Base-by-base conservation (phyloP, 345 rosid species). In the Populus deltoides region DNA sequence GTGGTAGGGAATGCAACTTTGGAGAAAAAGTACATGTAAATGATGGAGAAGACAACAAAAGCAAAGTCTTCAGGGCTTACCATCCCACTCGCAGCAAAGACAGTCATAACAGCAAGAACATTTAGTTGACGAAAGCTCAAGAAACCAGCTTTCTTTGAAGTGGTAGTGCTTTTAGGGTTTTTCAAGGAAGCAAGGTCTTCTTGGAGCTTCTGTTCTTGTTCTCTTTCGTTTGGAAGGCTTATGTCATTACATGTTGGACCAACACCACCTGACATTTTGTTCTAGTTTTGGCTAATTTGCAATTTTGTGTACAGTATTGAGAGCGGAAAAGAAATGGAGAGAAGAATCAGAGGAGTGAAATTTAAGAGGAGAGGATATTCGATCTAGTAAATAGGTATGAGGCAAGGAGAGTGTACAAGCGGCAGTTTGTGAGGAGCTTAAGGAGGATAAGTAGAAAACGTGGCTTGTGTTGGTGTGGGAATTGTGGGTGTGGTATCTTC, bases 201-300 rank as follows among this genome's bases (percentile, higher is more conserved):
- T 47, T 80, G 78, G 39, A 67, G 71, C 39, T 75, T 82, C 5
- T 71, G 84, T 18, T 70, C 83, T 38, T 74, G 81, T 7, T 74
- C 76, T 63, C 79, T 79, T 53, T 94, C 97, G 43, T 80, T 79
- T 29, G 88, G 89, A 79, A 92, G 86, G 71, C 82, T 36, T 59
- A 89, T 86, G 87, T 94, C 94, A 63, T 72, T 77, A 83, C 81
- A 74, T 13, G 86, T 81, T 69, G 93, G 88, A 69, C 94, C 97
- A 41, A 90, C 91, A 20, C 94, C 97, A 63, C 95, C 97, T 66
- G 98, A 93, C 98, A 95, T 93, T 31, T 76, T 77, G 65, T 70
- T 4, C 20, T 43, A 41, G 9, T 10, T 13, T 38, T n/a, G 43
- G 25, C 9, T 41, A 22, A 16, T 63, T 29, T 63, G 41, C 11